Base-by-base conservation (phyloP, 2,329 filamentous ascomycete species). In the Grosmannia huntii region DNA sequence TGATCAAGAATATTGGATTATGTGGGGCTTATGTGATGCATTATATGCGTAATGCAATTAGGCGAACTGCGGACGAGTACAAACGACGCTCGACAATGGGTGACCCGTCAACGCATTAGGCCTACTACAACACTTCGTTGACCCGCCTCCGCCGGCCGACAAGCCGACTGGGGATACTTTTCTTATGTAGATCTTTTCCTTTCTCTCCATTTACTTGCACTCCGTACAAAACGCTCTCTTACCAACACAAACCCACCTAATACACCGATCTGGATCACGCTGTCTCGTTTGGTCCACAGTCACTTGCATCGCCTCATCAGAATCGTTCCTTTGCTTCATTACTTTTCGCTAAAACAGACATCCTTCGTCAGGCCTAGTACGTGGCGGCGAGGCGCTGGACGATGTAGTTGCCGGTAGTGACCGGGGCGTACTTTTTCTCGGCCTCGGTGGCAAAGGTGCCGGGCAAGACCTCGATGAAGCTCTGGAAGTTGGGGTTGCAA, bases 401-500 rank as follows among this genome's bases (percentile, higher is more conserved):
- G 53, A 96, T 71, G 67, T 96, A 96, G 16, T 94, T 82, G 2
- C 89, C 89, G 64, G 86, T 87, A 59, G 85, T 88, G 64, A 96
- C 84, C 0, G 81, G 83, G 38, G 79, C 73, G 66, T 96, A 96
- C 73, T 91, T 94, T 75, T 87, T 92, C 49, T 86, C 82, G 59
- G 74, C 72, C 60, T 86, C 78, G 4, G 70, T 68, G 1, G 70
- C 73, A 67, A 82, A 92, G 0, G 90, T 95, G 0, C 88, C 87
- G 0, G 89, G 90, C 51, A 95, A 82, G 1, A 85, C 88, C 64
- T 94, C 87, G 63, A 95, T 95, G 58, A 80, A 74, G 64, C 78
- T 81, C 60, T 87, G 81, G 68, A 83, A 86, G 67, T 95, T 90
- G 10, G 90, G 89, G 65, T 95, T 92, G 75, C 90, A 95, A 69